A percentile compares a stretch with the other conserved stretches of the same genome.
Conservation (phyloP, 2,329 filamentous ascomycete genomes). For the Diaporthe humulicola region DNA sequence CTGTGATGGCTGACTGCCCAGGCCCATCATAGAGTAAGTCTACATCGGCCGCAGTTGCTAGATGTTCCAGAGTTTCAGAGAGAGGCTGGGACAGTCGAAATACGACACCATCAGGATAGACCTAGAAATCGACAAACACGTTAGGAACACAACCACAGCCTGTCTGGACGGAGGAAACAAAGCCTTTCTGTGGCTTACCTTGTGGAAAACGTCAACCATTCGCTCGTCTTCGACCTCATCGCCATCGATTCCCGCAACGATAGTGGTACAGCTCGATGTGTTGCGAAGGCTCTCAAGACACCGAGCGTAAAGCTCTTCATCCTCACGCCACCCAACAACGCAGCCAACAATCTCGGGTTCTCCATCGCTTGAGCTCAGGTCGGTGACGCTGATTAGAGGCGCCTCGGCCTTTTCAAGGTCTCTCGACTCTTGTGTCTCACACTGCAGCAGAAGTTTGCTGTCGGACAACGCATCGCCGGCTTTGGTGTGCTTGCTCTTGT, state of each 20-base stretch:
- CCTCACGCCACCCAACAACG: constrained; percentile 28
- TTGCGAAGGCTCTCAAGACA: constrained; percentile 3
- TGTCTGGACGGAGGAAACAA: fast-evolving
- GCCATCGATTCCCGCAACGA: constrained; percentile 31
- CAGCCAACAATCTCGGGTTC: neutral
- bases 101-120: neutral
- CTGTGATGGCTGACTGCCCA: neutral
- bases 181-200: neutral
- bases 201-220: constrained; percentile 12
- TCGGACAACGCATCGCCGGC: too few relatives aligned
- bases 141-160: neutral
- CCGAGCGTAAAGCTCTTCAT: neutral
- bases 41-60: neutral
- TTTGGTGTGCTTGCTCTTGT: neutral
- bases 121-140: neutral
- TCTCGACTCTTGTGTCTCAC: neutral
- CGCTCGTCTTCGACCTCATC: constrained; percentile 11
- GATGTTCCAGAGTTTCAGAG: neutral
- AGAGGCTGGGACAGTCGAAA: constrained; percentile 17
- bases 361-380: neutral
- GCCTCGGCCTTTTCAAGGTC: neutral
- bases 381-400: neutral
- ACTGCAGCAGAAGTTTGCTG: neutral
- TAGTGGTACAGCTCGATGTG: neutral
- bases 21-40: neutral